These are phyloP conservation scores for Colletotrichum karsti DNA, from an alignment of 2,329 filamentous ascomycete genomes.

Conservation along the genomic window DNA sequence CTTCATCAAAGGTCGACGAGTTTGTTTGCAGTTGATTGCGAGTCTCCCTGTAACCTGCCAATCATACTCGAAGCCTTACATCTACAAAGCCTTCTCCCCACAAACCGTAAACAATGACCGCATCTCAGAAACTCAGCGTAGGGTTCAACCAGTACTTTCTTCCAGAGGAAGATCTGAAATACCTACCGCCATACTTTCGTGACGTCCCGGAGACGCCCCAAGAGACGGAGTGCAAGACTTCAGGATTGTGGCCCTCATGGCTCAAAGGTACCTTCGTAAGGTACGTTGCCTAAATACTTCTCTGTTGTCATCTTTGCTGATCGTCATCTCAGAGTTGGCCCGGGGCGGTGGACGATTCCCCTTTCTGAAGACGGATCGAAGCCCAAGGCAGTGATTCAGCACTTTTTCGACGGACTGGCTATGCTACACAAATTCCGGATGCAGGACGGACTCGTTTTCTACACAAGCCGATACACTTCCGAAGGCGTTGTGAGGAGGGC, in stretches of 20 bases:
- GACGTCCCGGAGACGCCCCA: constrained; percentile 26
- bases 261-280: constrained; percentile 26
- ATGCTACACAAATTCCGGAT: constrained; percentile 30
- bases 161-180: constrained; percentile 20
- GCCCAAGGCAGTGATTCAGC: constrained; percentile 29
- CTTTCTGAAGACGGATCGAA: constrained; percentile 28
- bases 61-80: too few relatives aligned
- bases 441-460: constrained; percentile 13
- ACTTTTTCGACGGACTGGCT: constrained; percentile 29
- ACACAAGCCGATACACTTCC: constrained; percentile 26
- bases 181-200: constrained; percentile 26
- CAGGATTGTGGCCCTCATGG: constrained; percentile 25
- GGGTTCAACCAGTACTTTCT: constrained; percentile 29
- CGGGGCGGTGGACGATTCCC: constrained; percentile 22
- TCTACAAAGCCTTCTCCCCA: too few relatives aligned
- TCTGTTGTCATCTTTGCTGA: too few relatives aligned
- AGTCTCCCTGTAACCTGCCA: too few relatives aligned
- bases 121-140: not conserved
- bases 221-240: constrained; percentile 17
- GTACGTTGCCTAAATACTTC: constrained; percentile 1
- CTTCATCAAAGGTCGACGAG: not conserved
- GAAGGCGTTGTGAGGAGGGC: constrained; percentile 25
- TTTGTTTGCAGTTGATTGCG: too few relatives aligned
- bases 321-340: constrained; percentile 8
- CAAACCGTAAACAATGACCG: not conserved